Base-by-base conservation (phyloP, 1,139 yeast species). In the Blastobotrys arbuscula region DNA sequence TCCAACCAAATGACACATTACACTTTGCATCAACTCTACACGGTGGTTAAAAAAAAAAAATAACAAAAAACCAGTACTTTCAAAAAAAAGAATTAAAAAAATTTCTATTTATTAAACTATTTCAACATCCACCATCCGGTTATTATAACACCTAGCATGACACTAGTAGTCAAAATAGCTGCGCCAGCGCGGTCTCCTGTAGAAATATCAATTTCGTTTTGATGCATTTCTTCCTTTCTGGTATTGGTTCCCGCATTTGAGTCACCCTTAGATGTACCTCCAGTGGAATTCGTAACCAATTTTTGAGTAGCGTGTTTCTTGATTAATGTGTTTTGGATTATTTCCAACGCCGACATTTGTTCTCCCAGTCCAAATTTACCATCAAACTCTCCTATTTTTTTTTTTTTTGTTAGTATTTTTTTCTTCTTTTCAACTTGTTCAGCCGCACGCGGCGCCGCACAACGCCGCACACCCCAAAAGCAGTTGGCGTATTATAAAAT, bases 21-120 rank as follows among this genome's bases (percentile, higher is more conserved):
- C 79, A 95, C 3, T 90, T 92, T 62, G 92, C 97, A 4, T 85
- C 96, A 45, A 92, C 98, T 2, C 73, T 92, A 53, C 98, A 92
- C 60, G 98, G 98, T 13, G 98, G 98, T 45, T 90, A 69, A 66
- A 12, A 24, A 24, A 24, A 24, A 24, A 24, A 24, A 24, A 24
- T 7, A 24, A 24, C 6, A 24, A 24, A 24, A 24, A 24, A 24
- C n/a, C n/a, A n/a, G n/a, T n/a, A n/a, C n/a, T n/a, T n/a, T n/a
- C n/a, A n/a, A n/a, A n/a, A n/a, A n/a, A n/a, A n/a, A n/a, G n/a
- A n/a, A 24, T 24, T 7, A 24, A 7, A 24, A 24, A 24, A 7
- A 24, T 7, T 24, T 24, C 28, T 24, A 24, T 24, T 24, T 10
- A 24, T 10, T 10, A 24, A 24, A 24, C 21, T 43, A 43, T 16